phyloP scores from a whole-genome alignment of 148 eudicot genomes.

The Rhododendron williamsianum region DNA sequence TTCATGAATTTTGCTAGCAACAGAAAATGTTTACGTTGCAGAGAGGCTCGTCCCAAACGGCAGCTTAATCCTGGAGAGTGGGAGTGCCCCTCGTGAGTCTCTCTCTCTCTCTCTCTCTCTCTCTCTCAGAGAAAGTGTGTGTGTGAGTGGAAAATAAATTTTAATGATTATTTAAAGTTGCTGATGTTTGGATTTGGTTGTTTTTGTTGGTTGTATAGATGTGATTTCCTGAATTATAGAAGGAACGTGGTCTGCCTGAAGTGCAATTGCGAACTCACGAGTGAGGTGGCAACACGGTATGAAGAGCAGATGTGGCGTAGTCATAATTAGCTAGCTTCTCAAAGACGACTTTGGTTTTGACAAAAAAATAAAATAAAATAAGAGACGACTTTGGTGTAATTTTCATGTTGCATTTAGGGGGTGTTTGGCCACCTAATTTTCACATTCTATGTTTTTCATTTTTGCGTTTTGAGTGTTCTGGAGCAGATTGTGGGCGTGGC shows the following conservation, averaged over 20 bases:
- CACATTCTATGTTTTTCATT: neutral
- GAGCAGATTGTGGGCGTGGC: neutral
- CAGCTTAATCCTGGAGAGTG: constrained; percentile 55
- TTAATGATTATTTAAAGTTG: neutral
- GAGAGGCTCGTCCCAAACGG: constrained; percentile 44
- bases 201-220: constrained; percentile 21
- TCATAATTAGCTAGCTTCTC: constrained; percentile 15
- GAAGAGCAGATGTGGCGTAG: constrained; percentile 31
- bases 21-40: constrained; percentile 45
- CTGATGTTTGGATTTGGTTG: neutral
- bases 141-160: neutral
- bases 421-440: neutral
- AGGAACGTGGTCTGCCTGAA: constrained; percentile 38
- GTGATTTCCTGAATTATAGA: constrained; percentile 46
- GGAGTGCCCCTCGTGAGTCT: constrained; percentile 65
- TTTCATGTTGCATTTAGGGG: neutral
- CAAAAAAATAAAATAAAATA: neutral
- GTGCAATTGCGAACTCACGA: constrained; percentile 36
- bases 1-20: constrained; percentile 62
- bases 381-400: neutral
- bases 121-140: neutral
- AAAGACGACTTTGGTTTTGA: neutral
- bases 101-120: neutral
- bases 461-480: neutral
- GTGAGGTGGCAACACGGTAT: constrained; percentile 15